Percentiles rank a stretch among this genome's conserved stretches.
These are phyloP conservation scores for Closterium sp. DNA, from an alignment of 139 green algal species.

Conservation along the genomic window DNA sequence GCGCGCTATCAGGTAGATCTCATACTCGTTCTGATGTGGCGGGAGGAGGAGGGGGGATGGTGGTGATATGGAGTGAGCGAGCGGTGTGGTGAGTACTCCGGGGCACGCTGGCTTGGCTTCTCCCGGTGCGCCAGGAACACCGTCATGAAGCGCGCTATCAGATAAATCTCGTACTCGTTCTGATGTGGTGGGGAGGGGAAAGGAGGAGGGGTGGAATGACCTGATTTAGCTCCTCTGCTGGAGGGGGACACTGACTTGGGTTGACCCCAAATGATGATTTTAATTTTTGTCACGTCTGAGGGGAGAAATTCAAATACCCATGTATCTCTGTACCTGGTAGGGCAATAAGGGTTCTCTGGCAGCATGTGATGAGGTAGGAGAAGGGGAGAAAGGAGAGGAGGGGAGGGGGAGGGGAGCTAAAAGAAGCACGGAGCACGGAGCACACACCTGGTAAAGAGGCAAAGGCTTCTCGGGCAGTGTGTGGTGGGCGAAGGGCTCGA, in stretches of 20 bases:
- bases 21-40: conserved; percentile 30
- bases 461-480: conserved; percentile 33
- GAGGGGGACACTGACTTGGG: no score
- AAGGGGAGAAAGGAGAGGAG: neutral
- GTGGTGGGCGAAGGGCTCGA: conserved; percentile 27
- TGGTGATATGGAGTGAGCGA: no score
- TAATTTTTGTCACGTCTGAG: no score
- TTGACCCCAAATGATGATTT: no score
- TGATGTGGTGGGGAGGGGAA: neutral
- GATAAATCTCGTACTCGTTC: conserved; percentile 40
- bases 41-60: neutral
- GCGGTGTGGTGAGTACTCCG: no score
- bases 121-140: conserved; percentile 18
- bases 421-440: neutral
- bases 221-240: no score
- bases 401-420: neutral
- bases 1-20: conserved; percentile 34
- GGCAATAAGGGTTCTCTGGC: neutral
- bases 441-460: conserved; percentile 33
- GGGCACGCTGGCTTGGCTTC: no score
- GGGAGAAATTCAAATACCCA: no score
- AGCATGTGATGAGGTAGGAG: neutral
- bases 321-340: no score
- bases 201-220: neutral
- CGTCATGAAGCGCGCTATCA: conserved; percentile 35